Evolutionary conservation across 2,329 filamentous ascomycete species (phyloP), one percentile per base, ranked within the genome.

Genomic region (Talaromyces verruculosus): DNA sequence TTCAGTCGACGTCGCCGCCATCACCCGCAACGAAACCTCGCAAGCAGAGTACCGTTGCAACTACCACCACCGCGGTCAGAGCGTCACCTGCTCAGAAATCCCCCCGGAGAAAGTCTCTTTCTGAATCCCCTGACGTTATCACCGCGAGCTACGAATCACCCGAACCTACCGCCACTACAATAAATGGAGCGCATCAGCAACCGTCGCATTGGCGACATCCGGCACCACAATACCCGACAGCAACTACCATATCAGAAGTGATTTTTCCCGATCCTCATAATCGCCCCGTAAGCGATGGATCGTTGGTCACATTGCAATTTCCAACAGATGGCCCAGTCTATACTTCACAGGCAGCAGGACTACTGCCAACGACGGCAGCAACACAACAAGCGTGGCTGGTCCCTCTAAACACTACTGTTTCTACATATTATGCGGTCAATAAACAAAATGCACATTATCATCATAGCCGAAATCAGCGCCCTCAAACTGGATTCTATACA

Each of bases 1-100:
- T 79, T 10, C 66, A 67, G 59, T 25, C 45, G 22, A 33, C 58
- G 1, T 39, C 60, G 15, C 45, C 53, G 15, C 55, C 61, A 35
- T 47, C 63, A 13, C 37, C 57, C 22, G 57, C 17, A 19, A 19
- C 57, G 33, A 68, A 67, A 43, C 41, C 37, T 35, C 67, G 64
- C 60, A 61, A 49, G 61, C 61, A 61, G 53, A 65, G 59, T 41
- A 53, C 58, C 22, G 39, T 37, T 30, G 22, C 45, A 33, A n/a
- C 43, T 30, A 10, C 63, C 30, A 45, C 41, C 25, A 25, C 25
- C 25, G 25, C 25, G 25, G 25, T 4, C 25, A 55, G 22, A 28
- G n/a, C 37, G 28, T 22, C 49, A 6, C 30, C 62, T 1, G 11
- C 37, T 17, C 51, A 41, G 47, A 28, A 58, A 33, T 43, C 8